phyloP scores from a whole-genome alignment of 306 rosid species.

The Trifolium pratense region DNA sequence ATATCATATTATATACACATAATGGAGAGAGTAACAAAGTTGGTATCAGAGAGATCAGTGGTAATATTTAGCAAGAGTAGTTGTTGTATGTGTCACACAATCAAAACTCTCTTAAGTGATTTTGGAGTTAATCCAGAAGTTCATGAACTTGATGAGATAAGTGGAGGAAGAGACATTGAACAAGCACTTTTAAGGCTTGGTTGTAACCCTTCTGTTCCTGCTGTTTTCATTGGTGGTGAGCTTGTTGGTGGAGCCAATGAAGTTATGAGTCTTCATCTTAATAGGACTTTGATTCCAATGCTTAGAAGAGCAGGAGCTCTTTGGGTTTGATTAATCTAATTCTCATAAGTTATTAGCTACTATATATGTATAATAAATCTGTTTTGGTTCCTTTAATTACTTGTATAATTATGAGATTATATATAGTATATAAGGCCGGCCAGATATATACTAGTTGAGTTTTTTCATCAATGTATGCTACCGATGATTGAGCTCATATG shows the following conservation, averaged over 20 bases:
- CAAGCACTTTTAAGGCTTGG: slow-evolving; percentile 83
- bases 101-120: slow-evolving; percentile 72
- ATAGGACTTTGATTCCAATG: slow-evolving; percentile 82
- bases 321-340: slow-evolving; percentile 63
- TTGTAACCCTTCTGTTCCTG: slow-evolving; percentile 81
- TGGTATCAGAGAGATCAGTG: slow-evolving; percentile 84
- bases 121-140: slow-evolving; percentile 87
- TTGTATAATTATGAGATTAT: slow-evolving; percentile 35
- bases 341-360: background rate
- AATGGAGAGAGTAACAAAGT: slow-evolving; percentile 75
- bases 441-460: background rate
- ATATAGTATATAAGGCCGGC: slow-evolving; percentile 16
- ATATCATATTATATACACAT: background rate
- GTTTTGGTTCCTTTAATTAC: slow-evolving; percentile 40
- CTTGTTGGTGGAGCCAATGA: slow-evolving; percentile 89
- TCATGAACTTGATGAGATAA: slow-evolving; percentile 79
- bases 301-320: slow-evolving; percentile 79
- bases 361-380: slow-evolving; percentile 23
- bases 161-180: slow-evolving; percentile 80
- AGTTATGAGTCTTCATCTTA: slow-evolving; percentile 89
- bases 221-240: slow-evolving; percentile 85
- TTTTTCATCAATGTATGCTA: background rate
- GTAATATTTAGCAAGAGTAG: slow-evolving; percentile 91
- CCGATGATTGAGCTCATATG: background rate
- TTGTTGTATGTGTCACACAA: slow-evolving; percentile 87